Evolutionary conservation across 495 filamentous ascomycete species (phyloP), one percentile per base, ranked within the genome.

Genomic region (Mycothermus thermophilus): DNA sequence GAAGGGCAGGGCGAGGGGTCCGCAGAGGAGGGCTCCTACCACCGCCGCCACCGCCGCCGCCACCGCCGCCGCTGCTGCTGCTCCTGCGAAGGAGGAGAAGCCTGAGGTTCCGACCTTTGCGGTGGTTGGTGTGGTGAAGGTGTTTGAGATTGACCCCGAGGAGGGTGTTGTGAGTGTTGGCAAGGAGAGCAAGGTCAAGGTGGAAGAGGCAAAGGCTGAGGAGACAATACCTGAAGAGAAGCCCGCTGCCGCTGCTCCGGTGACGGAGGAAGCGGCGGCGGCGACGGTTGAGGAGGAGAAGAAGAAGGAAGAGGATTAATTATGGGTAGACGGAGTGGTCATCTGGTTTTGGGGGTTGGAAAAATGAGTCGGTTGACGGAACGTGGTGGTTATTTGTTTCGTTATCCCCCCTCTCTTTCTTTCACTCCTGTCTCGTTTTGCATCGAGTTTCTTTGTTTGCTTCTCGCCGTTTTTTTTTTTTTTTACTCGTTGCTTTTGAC

Each of bases 1-100:
- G 35, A 96, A 96, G 60, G 75, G 85, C 10, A 66, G 90, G 37
- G 90, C 90, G 12, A 78, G 81, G 43, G 92, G 90, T 15, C 90
- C 90, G 6, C 76, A 80, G 44, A 71, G 90, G 40, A 67, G 90
- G 51, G 69, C 69, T 8, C 69, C 69, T 1, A 61, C 64, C 27
- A 79, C 62, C 19, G 52, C 47, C 30, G 43, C 56, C 15, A 36
- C 50, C 28, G 38, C 37, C 11, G 31, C 34, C 5, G 38, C 20
- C 3, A 16, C 16, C 20, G 13, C 38, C 2, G 16, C 3, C 3
- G 29, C 15, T 4, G 15, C 15, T 10, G 35, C n/a, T 19, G 29
- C 29, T 8, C 21, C 29, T 19, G 13, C 19, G 13, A 44, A 32
- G 30, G 41, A 34, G 14, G 47, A 41, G 23, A 56, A 47, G 38